phyloP scores from a whole-genome alignment of 139 green algal species.

The Picochlorum sp. region DNA sequence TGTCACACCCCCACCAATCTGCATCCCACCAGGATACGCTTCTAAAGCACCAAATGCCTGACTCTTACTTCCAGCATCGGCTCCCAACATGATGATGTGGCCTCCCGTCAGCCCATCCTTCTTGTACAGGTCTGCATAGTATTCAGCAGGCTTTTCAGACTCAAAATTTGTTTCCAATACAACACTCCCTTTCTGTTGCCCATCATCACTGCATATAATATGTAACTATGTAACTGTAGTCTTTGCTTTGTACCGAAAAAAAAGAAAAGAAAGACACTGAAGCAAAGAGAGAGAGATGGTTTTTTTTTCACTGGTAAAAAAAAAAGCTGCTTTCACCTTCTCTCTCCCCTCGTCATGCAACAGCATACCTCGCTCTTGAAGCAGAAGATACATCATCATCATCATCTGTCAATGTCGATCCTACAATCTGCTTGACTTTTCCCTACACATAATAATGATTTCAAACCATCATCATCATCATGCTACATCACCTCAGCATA shows the following conservation, averaged over 20 bases:
- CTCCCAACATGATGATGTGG: conserved; percentile 98
- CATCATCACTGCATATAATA: background rate
- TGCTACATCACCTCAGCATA: too few species aligned
- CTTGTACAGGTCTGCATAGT: conserved; percentile 82
- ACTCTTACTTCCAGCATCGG: conserved; percentile 58
- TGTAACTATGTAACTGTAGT: too few species aligned
- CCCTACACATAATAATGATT: conserved; percentile 47
- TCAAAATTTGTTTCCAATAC: conserved; percentile 91
- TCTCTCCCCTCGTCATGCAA: background rate
- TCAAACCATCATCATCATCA: too few species aligned
- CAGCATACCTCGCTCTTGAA: too few species aligned
- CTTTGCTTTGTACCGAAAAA: too few species aligned
- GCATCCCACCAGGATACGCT: conserved; percentile 79
- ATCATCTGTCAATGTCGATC: conserved; percentile 81
- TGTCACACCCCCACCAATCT: conserved; percentile 90
- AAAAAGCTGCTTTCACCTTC: background rate
- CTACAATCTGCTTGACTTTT: conserved; percentile 99
- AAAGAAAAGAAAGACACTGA: too few species aligned
- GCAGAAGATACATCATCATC: conserved; percentile 2
- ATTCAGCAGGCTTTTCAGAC: conserved; percentile 65
- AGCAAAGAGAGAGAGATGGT: too few species aligned
- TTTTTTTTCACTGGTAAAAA: too few species aligned
- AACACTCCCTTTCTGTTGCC: background rate
- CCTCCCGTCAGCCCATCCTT: conserved; percentile 72
- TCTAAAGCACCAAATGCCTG: conserved; percentile 69